These are phyloP conservation scores for Oryza brachyantha DNA, from an alignment of 176 grass and related monocot genomes.

Conservation along the genomic window DNA sequence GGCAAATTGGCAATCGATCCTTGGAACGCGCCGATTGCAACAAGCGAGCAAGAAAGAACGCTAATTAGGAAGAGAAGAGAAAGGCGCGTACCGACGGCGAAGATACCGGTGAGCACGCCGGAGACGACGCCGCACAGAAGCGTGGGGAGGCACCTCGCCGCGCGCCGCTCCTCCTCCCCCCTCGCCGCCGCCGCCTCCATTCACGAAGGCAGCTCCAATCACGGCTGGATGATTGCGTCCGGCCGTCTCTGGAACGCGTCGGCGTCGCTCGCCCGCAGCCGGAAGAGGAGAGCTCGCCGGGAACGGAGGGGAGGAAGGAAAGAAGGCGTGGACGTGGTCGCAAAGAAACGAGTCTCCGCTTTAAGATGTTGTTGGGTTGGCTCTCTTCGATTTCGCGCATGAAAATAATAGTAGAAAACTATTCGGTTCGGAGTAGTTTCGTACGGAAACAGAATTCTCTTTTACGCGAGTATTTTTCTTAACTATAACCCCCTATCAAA, in stretches of 20 bases:
- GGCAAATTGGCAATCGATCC: too few relatives aligned
- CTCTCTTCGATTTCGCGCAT: neutral
- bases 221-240: neutral
- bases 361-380: neutral
- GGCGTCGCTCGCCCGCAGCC: slow-evolving; percentile 4
- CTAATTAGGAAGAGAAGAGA: neutral
- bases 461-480: too few relatives aligned
- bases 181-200: slow-evolving; percentile 38
- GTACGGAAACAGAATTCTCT: neutral
- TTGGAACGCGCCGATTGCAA: neutral
- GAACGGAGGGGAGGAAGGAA: neutral
- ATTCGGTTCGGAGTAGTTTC: neutral
- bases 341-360: slow-evolving; percentile 21
- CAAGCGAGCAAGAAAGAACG: neutral
- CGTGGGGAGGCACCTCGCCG: slow-evolving; percentile 39
- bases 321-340: slow-evolving; percentile 25
- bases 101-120: slow-evolving; percentile 58
- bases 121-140: slow-evolving; percentile 57
- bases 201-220: neutral
- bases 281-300: slow-evolving; percentile 12
- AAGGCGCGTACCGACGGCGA: slow-evolving; percentile 50
- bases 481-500: too few relatives aligned
- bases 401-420: neutral
- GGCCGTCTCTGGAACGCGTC: neutral
- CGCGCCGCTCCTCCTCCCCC: slow-evolving; percentile 38